Percentiles rank a stretch among this genome's conserved stretches.
Conservation (phyloP, 2,329 filamentous ascomycete species). For the Fusarium begoniae region DNA sequence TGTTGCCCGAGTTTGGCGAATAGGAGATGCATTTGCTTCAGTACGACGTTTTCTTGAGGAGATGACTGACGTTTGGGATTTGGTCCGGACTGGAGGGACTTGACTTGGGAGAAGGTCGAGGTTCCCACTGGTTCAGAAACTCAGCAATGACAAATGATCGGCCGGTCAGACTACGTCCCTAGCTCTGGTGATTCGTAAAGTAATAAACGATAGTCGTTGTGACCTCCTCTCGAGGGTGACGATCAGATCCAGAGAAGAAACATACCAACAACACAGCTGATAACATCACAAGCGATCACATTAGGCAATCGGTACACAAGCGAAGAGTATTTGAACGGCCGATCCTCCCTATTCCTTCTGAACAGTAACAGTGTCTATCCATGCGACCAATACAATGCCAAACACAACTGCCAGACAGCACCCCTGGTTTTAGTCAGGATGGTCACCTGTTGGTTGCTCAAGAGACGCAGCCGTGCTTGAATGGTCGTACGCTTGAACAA, state of each 20-base stretch:
- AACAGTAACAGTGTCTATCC: background rate
- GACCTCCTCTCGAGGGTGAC: background rate
- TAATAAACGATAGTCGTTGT: background rate
- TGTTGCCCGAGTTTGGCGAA: no score
- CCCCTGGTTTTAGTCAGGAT: background rate
- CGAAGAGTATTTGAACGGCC: fast-evolving
- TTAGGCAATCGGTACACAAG: fast-evolving
- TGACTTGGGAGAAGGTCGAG: fast-evolving
- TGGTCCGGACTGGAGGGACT: no score
- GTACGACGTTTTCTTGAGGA: fast-evolving
- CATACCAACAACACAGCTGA: fast-evolving
- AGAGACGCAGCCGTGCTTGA: fast-evolving
- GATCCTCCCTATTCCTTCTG: background rate
- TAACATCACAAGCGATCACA: background rate
- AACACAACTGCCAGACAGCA: background rate
- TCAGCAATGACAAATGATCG: no score
- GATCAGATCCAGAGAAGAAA: background rate
- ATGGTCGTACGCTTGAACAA: background rate
- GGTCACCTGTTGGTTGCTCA: background rate
- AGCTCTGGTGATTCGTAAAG: background rate
- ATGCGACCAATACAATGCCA: background rate
- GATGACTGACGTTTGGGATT: no score
- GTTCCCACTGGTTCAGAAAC: no score
- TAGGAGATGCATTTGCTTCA: no score
- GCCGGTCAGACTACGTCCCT: fast-evolving